phyloP scores from a whole-genome alignment of 2,329 filamentous ascomycete species.

The Ophiostoma novo-ulmi region DNA sequence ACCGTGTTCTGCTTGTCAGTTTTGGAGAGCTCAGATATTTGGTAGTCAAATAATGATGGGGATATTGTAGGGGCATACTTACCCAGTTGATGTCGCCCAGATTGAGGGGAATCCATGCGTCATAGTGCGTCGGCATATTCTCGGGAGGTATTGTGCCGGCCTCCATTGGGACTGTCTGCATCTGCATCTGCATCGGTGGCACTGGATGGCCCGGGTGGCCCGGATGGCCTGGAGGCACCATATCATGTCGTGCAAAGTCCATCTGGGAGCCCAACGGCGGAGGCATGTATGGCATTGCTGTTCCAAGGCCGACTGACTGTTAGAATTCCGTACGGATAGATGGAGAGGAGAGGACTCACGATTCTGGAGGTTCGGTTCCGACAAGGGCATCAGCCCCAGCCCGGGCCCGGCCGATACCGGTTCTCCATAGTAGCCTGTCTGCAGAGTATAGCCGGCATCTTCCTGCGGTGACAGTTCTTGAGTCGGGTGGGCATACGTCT shows the following conservation, averaged over 20 bases:
- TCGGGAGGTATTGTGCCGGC: not conserved
- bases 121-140: constrained; percentile 17
- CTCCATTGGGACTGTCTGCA: not conserved
- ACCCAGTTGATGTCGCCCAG: constrained; percentile 28
- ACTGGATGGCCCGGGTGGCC: not conserved
- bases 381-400: not conserved
- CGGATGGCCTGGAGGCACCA: not conserved
- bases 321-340: not conserved
- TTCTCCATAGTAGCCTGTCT: not conserved
- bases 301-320: not conserved
- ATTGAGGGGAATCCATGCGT: constrained; percentile 28
- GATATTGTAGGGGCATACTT: not conserved
- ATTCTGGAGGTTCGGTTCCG: not conserved
- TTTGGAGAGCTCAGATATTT: not conserved
- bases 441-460: not conserved
- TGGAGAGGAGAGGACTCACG: not conserved
- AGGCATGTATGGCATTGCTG: not conserved
- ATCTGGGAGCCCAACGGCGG: not conserved
- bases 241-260: not conserved
- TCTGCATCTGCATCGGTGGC: constrained; percentile 17
- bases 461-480: not conserved
- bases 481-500: not conserved
- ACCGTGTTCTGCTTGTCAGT: constrained; percentile 20
- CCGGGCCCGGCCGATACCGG: not conserved
- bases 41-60: not conserved